Evolutionary conservation across 352 stramenopile species (phyloP).

Genomic region (Phytopythium montanum): DNA sequence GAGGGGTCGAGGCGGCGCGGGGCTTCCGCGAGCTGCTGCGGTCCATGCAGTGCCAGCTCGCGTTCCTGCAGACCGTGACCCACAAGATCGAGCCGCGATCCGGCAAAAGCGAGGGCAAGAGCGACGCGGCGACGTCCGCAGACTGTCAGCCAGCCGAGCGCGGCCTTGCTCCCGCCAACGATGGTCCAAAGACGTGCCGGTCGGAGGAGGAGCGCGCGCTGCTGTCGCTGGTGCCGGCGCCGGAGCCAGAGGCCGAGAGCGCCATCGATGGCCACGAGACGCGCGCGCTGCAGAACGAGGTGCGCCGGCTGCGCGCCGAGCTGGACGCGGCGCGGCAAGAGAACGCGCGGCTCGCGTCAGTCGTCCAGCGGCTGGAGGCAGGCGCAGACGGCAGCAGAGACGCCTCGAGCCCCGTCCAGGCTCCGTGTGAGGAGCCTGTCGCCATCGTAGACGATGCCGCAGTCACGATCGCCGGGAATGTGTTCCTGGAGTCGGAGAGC

Average conservation of each 20-base stretch:
- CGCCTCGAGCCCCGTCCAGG: conserved; percentile 2
- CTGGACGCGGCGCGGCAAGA: neutral
- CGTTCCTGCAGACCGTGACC: conserved; percentile 6
- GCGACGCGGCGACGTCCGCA: neutral
- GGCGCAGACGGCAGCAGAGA: neutral
- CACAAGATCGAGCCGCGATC: neutral
- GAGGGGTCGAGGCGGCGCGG: neutral
- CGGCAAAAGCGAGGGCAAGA: neutral
- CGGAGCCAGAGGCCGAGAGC: conserved; percentile 2
- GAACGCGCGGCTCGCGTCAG: conserved; percentile 3
- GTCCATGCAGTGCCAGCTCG: conserved; percentile 10
- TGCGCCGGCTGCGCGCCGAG: conserved; percentile 3
- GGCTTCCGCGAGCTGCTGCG: conserved; percentile 6
- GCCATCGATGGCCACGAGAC: neutral
- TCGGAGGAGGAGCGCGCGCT: neutral
- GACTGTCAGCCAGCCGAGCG: neutral
- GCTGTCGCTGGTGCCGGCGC: neutral
- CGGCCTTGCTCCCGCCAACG: neutral
- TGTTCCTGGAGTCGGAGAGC: conserved; percentile 21
- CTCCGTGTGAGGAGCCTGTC: conserved; percentile 1
- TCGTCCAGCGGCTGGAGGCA: neutral
- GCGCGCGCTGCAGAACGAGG: conserved; percentile 2
- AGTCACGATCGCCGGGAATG: conserved; percentile 18
- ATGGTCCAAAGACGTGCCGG: neutral
- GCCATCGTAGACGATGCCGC: conserved; percentile 1